These are phyloP conservation scores for Coemansia erecta DNA, from an alignment of 192 early-diverging fungal species.

Conservation along the genomic window DNA sequence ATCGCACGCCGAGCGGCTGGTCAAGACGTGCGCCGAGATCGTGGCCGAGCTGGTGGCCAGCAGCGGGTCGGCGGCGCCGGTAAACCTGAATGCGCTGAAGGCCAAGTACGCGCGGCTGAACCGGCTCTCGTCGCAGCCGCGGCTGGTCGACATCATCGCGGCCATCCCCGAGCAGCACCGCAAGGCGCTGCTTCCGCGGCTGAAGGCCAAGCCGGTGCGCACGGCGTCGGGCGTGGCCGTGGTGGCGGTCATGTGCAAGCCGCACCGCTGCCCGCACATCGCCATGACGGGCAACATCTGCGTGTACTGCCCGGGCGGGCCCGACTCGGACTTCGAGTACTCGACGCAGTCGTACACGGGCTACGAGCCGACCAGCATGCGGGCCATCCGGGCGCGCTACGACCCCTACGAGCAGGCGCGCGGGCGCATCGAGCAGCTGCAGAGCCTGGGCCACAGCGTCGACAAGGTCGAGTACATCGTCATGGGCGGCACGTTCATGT, in stretches of 20 bases:
- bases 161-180: slow-evolving; percentile 95
- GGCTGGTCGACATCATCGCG: slow-evolving; percentile 96
- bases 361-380: slow-evolving; percentile 98
- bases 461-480: slow-evolving; percentile 99
- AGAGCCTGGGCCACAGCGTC: slow-evolving; percentile 88
- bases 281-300: slow-evolving; percentile 99
- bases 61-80: slow-evolving; percentile 62
- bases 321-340: slow-evolving; percentile 99
- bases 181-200: slow-evolving; percentile 74
- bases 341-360: slow-evolving; percentile 99
- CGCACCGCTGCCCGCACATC: slow-evolving; percentile 94
- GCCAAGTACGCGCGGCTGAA: slow-evolving; percentile 68
- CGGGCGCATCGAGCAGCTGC: slow-evolving; percentile 92
- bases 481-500: slow-evolving; percentile 99
- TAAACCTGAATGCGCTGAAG: slow-evolving; percentile 88
- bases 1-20: slow-evolving; percentile 68
- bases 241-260: slow-evolving; percentile 65
- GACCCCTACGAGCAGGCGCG: slow-evolving; percentile 95
- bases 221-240: slow-evolving; percentile 69
- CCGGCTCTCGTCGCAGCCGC: slow-evolving; percentile 84
- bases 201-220: slow-evolving; percentile 95
- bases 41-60: slow-evolving; percentile 82
- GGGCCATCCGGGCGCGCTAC: slow-evolving; percentile 97
- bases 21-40: slow-evolving; percentile 85
- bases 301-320: slow-evolving; percentile 96